Base-by-base conservation (phyloP, 2,329 filamentous ascomycete genomes). In the Trematosphaeria pertusa region DNA sequence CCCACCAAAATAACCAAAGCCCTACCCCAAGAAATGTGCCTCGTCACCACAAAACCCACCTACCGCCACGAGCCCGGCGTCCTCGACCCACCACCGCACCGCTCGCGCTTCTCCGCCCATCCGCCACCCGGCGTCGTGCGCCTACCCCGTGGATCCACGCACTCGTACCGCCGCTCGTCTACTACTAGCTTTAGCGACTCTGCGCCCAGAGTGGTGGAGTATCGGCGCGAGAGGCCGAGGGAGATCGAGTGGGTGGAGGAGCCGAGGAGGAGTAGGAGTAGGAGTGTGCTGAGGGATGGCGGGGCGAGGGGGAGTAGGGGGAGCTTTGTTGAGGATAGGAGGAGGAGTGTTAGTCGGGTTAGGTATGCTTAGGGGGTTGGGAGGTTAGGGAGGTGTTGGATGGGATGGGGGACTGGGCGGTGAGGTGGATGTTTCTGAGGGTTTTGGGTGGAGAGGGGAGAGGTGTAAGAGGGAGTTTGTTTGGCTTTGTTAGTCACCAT, bases 21-120 rank as follows among this genome's bases (percentile, higher is more conserved):
- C n/a, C n/a, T n/a, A n/a, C n/a, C n/a, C n/a, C n/a, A n/a, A n/a
- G 58, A 18, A 31, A 71, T 71, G 68, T 71, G 68, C 46, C 59
- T 71, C 40, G 61, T 70, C 55, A 61, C 48, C 19, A 63, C 61
- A 3, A 64, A 62, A 46, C 61, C 62, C 36, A 65, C 65, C 9
- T 55, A 53, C 46, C 54, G 55, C 15, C 19, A 36, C 34, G 46
- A 35, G 31, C 56, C 53, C 37, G 52, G 51, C 43, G 63, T 71
- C 35, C 33, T 62, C 34, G 66, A 70, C 34, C 67, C 67, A 0
- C 67, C 67, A 1, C 64, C 61, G 1, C 58, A 68, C 37, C 51
- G 54, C 15, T 67, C 65, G 26, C 63, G 62, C 46, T 69, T 55
- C 50, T 67, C 64, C 1, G 62, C 68, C 3, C 67, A 71, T 37